Conservation (phyloP, 495 filamentous ascomycete species). For the Talaromyces liani region DNA sequence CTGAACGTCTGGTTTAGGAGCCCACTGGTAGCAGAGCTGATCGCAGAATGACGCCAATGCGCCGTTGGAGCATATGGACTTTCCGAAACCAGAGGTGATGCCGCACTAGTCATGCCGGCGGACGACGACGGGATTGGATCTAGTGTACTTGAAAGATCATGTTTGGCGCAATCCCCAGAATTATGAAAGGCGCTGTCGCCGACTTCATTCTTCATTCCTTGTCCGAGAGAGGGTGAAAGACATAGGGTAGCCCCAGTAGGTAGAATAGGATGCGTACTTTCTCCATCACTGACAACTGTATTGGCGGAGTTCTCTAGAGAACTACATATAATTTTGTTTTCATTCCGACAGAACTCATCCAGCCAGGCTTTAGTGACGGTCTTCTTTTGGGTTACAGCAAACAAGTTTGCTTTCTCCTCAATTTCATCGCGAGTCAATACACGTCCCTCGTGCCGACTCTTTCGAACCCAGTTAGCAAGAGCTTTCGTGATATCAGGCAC, state of each 20-base stretch:
- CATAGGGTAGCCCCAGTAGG: constrained; percentile 54
- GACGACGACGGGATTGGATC: constrained; percentile 60
- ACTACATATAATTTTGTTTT: constrained; percentile 60
- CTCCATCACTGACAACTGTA: constrained; percentile 45
- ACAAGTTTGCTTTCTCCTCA: constrained; percentile 78
- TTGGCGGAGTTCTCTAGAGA: constrained; percentile 63
- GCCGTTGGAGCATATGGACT: constrained; percentile 63
- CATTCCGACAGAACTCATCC: constrained; percentile 94
- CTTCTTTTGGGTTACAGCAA: constrained; percentile 70
- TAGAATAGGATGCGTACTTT: constrained; percentile 63
- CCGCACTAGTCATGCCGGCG: constrained; percentile 70
- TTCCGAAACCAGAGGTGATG: constrained; percentile 74
- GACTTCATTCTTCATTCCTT: constrained; percentile 52
- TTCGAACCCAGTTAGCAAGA: constrained; percentile 80
- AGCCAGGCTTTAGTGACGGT: constrained; percentile 73
- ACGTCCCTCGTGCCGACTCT: constrained; percentile 68
- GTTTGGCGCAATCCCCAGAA: constrained; percentile 40
- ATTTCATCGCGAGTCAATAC: constrained; percentile 73
- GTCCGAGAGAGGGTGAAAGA: constrained; percentile 58
- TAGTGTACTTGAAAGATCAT: constrained; percentile 49
- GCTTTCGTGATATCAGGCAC: constrained; percentile 93
- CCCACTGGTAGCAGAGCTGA: constrained; percentile 50
- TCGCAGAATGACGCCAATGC: constrained; percentile 51
- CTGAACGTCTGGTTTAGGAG: constrained; percentile 92
- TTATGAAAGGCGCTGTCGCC: constrained; percentile 41